Evolutionary conservation across 306 rosid species (phyloP).

Genomic region (Quercus wislizeni): DNA sequence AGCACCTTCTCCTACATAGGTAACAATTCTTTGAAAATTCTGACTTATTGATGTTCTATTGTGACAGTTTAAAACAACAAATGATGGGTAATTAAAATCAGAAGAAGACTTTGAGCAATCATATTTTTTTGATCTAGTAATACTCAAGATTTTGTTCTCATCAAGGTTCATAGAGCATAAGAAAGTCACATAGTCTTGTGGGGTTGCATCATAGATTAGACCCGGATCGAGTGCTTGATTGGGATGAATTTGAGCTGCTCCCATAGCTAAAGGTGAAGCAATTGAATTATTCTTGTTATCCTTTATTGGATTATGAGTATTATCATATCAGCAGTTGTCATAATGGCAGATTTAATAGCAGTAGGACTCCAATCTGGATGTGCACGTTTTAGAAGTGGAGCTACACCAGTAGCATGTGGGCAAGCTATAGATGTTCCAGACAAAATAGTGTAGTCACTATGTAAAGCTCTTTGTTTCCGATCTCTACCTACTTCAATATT

Average conservation of each 20-base stretch:
- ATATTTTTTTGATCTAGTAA: slow-evolving; percentile 36
- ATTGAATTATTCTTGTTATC: slow-evolving; percentile 22
- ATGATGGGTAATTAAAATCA: slow-evolving; percentile 55
- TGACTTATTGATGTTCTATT: not conserved
- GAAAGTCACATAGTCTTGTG: slow-evolving; percentile 44
- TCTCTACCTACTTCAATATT: not conserved
- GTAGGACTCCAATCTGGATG: slow-evolving; percentile 18
- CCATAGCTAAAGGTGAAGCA: slow-evolving; percentile 50
- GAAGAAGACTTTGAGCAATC: slow-evolving; percentile 34
- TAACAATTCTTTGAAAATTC: slow-evolving; percentile 38
- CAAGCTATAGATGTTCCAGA: slow-evolving; percentile 7
- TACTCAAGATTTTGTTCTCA: slow-evolving; percentile 24
- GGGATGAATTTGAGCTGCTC: slow-evolving; percentile 48
- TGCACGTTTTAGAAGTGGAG: slow-evolving; percentile 4
- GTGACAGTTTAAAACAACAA: slow-evolving; percentile 20
- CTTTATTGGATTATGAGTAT: slow-evolving; percentile 23
- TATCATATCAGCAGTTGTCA: not conserved
- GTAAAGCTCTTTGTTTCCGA: not conserved
- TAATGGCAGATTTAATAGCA: slow-evolving; percentile 9
- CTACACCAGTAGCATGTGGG: slow-evolving; percentile 8
- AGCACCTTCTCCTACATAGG: slow-evolving; percentile 42
- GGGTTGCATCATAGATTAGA: slow-evolving; percentile 45
- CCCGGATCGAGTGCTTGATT: slow-evolving; percentile 56
- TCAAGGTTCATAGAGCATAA: slow-evolving; percentile 36
- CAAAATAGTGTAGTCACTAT: not conserved